Evolutionary conservation across 2,329 filamentous ascomycete genomes (phyloP).

Genomic region (Torrubiella hemipterigena): DNA sequence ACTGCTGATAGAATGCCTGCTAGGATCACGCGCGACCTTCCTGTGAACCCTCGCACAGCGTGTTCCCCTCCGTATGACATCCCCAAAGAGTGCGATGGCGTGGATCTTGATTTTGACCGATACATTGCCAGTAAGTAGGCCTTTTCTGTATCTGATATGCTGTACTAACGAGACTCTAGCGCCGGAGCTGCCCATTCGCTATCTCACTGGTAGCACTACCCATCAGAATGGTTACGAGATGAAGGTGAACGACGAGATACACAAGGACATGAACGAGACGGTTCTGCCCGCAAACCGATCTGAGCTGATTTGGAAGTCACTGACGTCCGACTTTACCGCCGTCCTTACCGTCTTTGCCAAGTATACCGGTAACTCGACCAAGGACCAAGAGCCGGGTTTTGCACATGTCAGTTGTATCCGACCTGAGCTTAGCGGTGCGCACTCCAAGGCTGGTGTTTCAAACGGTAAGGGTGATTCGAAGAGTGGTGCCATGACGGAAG

Average conservation of each 20-base stretch:
- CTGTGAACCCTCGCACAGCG: not conserved
- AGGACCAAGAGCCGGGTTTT: not conserved
- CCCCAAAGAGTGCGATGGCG: slow-evolving; percentile 1
- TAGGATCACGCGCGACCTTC: not conserved
- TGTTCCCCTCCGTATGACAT: not conserved
- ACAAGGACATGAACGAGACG: not conserved
- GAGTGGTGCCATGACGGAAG: too few species aligned
- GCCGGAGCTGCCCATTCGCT: not conserved
- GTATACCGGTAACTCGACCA: slow-evolving; percentile 6
- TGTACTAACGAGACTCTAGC: not conserved
- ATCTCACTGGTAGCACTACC: not conserved
- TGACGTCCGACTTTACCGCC: slow-evolving; percentile 1
- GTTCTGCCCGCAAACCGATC: not conserved
- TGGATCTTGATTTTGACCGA: slow-evolving; percentile 1
- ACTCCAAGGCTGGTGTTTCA: too few species aligned
- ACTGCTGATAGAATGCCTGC: not conserved
- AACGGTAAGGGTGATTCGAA: too few species aligned
- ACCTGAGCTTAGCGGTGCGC: slow-evolving; percentile 6
- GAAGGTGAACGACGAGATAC: not conserved
- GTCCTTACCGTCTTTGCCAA: slow-evolving; percentile 7
- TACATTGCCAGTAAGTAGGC: not conserved
- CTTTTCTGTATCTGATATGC: not conserved
- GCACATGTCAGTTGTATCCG: slow-evolving; percentile 3
- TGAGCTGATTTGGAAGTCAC: slow-evolving; percentile 1
- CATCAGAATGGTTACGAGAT: not conserved